Conservation (phyloP, 23 red algal genomes). For the Gracilaria gracilis region DNA sequence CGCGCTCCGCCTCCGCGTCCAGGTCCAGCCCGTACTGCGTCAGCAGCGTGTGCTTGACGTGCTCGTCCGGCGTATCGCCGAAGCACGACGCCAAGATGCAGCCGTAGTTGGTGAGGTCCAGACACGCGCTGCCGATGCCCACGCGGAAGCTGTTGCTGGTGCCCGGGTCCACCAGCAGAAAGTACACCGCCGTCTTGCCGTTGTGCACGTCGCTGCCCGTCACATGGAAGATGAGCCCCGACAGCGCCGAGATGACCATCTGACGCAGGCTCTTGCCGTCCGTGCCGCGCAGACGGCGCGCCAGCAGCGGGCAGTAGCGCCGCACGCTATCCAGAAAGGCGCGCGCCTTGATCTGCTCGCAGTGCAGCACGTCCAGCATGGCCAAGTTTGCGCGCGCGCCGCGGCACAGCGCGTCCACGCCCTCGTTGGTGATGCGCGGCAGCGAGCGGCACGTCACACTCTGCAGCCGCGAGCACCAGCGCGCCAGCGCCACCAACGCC, state of each 20-base stretch:
- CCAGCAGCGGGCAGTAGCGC: conserved; percentile 41
- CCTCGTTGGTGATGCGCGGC: conserved; percentile 41
- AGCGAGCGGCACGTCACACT: conserved; percentile 37
- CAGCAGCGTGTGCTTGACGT: conserved; percentile 46
- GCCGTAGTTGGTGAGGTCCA: conserved; percentile 58
- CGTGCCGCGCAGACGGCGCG: conserved; percentile 20
- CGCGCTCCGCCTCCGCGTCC: conserved; percentile 39
- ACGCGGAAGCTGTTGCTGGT: conserved; percentile 60
- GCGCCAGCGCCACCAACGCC: background rate
- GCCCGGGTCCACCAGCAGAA: conserved; percentile 46
- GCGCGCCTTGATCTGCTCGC: conserved; percentile 53
- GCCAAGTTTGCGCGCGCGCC: conserved; percentile 25
- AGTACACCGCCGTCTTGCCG: conserved; percentile 49
- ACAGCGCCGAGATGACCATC: conserved; percentile 34
- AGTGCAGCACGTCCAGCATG: conserved; percentile 45
- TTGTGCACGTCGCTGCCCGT: conserved; percentile 51
- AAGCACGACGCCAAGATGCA: conserved; percentile 51
- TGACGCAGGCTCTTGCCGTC: conserved; percentile 43
- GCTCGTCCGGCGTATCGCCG: conserved; percentile 27
- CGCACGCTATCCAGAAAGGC: conserved; percentile 41
- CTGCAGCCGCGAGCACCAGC: conserved; percentile 40
- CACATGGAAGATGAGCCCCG: conserved; percentile 51
- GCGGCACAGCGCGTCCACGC: conserved; percentile 46
- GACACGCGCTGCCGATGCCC: conserved; percentile 45
- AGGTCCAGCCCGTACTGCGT: conserved; percentile 52